Evolutionary conservation across 1,284 basidiomycete genomes (phyloP).

Genomic region (Boletus hoseneyae): DNA sequence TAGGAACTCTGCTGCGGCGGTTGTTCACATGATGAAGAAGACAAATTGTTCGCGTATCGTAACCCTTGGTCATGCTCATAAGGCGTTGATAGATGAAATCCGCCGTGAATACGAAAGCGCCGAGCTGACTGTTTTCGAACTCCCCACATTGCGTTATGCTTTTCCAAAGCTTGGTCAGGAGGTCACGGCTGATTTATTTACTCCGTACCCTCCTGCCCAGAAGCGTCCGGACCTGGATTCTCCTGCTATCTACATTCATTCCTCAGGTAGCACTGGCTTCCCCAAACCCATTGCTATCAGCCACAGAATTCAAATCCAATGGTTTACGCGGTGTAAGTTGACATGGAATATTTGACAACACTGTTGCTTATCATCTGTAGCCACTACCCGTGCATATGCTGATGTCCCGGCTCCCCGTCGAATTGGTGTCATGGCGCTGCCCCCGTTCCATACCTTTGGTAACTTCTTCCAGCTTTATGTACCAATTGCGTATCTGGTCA

Average conservation of each 20-base stretch:
- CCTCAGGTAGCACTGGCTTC: no score
- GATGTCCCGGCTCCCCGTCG: conserved; percentile 15
- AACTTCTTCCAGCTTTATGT: conserved; percentile 15
- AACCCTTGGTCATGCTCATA: conserved; percentile 18
- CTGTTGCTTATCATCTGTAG: not conserved
- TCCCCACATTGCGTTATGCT: conserved; percentile 27
- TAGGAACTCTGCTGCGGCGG: conserved; percentile 32
- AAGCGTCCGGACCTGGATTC: no score
- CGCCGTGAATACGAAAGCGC: conserved; percentile 4
- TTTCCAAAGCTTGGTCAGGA: conserved; percentile 38
- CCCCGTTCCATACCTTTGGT: conserved; percentile 28
- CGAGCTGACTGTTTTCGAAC: conserved; percentile 22
- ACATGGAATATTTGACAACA: not conserved
- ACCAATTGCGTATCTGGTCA: conserved; percentile 9
- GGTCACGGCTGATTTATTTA: conserved; percentile 24
- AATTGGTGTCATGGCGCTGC: conserved; percentile 24
- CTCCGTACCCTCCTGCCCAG: conserved; percentile 22
- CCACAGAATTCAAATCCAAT: no score
- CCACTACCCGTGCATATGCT: not conserved
- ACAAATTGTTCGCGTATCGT: conserved; percentile 25
- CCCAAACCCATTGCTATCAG: no score
- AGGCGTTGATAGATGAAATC: conserved; percentile 27
- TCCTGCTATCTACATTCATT: no score
- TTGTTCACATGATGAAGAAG: conserved; percentile 30
- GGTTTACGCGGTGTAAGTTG: conserved; percentile 13